Evolutionary conservation across 768 basidiomycete genomes (phyloP).

Genomic region (Termitomyces sp.): DNA sequence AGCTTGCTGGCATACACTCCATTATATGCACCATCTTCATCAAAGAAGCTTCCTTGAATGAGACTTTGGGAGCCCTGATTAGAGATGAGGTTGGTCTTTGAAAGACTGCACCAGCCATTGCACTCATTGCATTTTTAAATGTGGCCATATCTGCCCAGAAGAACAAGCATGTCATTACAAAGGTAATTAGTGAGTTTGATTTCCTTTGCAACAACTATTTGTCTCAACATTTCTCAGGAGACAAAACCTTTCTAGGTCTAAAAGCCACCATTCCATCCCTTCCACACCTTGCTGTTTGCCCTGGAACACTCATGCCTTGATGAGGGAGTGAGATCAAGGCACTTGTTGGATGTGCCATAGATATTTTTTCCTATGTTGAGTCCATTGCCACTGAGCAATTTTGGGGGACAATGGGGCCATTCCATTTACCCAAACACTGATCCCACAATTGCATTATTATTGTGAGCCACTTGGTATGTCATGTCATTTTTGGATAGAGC

Average conservation of each 20-base stretch:
- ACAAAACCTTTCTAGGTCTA: background rate
- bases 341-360: conserved; percentile 14
- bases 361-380: conserved; percentile 24
- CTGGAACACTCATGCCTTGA: conserved; percentile 19
- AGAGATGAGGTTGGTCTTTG: conserved; percentile 30
- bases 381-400: conserved; percentile 11
- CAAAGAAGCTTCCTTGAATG: background rate
- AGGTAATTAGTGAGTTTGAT: conserved; percentile 6
- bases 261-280: background rate
- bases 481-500: background rate
- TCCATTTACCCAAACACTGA: conserved; percentile 12
- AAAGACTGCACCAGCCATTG: conserved; percentile 24
- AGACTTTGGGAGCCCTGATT: conserved; percentile 17
- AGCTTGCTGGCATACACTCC: conserved; percentile 21
- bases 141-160: conserved; percentile 8
- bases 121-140: conserved; percentile 20
- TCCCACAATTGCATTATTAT: conserved; percentile 18
- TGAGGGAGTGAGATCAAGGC: conserved; percentile 19
- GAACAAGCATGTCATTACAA: background rate
- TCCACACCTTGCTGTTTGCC: conserved; percentile 22
- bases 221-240: background rate
- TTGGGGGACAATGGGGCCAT: conserved; percentile 18
- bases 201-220: background rate
- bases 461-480: conserved; percentile 23
- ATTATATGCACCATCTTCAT: conserved; percentile 17